Evolutionary conservation across 257 asterid genomes (phyloP).

Genomic region (Ballota nigra): DNA sequence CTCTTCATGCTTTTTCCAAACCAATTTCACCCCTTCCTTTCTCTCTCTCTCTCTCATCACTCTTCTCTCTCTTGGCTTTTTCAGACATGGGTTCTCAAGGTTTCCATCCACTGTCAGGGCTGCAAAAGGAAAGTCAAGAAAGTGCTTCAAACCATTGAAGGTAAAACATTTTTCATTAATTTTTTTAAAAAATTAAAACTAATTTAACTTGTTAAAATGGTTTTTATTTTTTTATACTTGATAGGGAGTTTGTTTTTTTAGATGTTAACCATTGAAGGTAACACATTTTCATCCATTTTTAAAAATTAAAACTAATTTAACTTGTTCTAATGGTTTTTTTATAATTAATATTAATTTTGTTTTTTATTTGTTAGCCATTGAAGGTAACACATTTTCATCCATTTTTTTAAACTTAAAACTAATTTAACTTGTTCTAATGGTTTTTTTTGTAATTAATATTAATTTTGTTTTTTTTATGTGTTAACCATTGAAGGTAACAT

Average conservation of each 20-base stretch:
- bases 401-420: no score
- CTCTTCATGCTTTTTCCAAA: neutral
- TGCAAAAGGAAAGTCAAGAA: conserved; percentile 82
- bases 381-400: no score
- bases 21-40: neutral
- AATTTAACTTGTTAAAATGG: neutral
- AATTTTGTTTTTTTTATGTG: no score
- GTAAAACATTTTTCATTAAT: conserved; percentile 30
- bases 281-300: no score
- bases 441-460: neutral
- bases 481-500: no score
- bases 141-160: conserved; percentile 70
- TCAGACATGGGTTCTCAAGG: conserved; percentile 78
- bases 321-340: no score
- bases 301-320: no score
- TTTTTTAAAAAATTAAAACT: neutral
- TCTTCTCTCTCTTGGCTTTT: neutral
- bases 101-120: conserved; percentile 90
- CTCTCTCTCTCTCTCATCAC: neutral
- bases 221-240: neutral
- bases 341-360: no score
- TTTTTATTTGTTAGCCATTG: no score
- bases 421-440: no score
- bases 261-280: no score
- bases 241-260: no score